A percentile compares a stretch with the other conserved stretches of the same genome.
phyloP scores from a whole-genome alignment of 495 filamentous ascomycete genomes.

The Aspergillus nidulans region DNA sequence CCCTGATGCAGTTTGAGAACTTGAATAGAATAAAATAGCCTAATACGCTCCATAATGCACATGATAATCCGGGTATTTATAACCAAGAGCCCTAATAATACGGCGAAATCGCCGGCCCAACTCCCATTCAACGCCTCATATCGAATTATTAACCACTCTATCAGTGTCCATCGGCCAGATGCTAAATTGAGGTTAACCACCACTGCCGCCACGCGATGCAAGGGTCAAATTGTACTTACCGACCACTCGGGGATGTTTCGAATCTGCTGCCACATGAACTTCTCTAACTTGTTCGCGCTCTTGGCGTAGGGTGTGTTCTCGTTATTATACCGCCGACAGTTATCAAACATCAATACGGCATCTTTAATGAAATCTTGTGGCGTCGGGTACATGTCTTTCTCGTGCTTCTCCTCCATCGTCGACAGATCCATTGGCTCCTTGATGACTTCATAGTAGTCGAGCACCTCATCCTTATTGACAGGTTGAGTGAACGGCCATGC shows the following conservation, averaged over 20 bases:
- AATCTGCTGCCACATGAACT: conserved; percentile 94
- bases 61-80: conserved; percentile 18
- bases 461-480: conserved; percentile 91
- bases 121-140: conserved; percentile 12
- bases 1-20: conserved; percentile 4
- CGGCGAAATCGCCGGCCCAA: not conserved
- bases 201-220: not conserved
- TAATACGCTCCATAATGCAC: conserved; percentile 13
- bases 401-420: conserved; percentile 94
- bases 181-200: conserved; percentile 28
- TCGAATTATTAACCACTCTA: not conserved
- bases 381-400: conserved; percentile 84
- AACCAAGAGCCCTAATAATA: conserved; percentile 9
- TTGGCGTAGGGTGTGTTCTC: conserved; percentile 95
- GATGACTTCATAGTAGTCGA: conserved; percentile 98
- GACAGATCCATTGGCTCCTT: conserved; percentile 95
- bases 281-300: conserved; percentile 91
- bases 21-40: conserved; percentile 8
- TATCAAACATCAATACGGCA: conserved; percentile 87
- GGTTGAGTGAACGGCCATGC: conserved; percentile 94
- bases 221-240: conserved; percentile 41
- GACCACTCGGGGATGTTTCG: conserved; percentile 95
- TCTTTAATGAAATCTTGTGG: conserved; percentile 94
- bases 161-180: conserved; percentile 46
- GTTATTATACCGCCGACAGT: conserved; percentile 93